Percentiles rank a stretch among this genome's conserved stretches.
Evolutionary conservation across 345 rosid genomes (phyloP).

Genomic region (Gossypium longicalyx): DNA sequence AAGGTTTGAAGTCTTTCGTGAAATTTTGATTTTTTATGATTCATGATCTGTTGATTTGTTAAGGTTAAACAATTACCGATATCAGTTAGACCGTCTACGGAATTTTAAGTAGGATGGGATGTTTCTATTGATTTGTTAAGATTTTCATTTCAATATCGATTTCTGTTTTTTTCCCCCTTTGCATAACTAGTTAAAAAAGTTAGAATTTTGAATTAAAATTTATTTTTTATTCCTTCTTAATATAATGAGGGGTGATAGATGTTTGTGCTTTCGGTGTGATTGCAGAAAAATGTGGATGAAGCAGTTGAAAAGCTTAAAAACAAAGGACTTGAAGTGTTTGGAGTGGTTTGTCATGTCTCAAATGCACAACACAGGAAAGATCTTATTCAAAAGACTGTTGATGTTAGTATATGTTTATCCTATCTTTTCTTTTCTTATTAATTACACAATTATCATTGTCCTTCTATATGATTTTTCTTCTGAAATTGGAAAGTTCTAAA

Average conservation of each 20-base stretch:
- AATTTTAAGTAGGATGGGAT: background rate
- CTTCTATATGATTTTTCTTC: background rate
- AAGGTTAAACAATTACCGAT: background rate
- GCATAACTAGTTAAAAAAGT: background rate
- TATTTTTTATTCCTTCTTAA: background rate
- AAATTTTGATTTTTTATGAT: background rate
- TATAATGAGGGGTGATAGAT: background rate
- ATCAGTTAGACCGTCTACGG: background rate
- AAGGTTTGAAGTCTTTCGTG: background rate
- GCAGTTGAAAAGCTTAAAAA: conserved; percentile 66
- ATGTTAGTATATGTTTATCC: conserved; percentile 32
- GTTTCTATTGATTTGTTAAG: background rate
- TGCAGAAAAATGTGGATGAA: conserved; percentile 76
- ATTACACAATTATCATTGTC: background rate
- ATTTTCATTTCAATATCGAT: background rate
- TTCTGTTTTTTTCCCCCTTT: background rate
- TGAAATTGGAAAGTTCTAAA: background rate
- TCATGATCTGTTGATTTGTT: background rate
- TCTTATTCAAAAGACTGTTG: conserved; percentile 58
- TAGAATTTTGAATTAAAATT: background rate
- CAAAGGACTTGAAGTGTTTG: conserved; percentile 62
- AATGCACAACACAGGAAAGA: conserved; percentile 66
- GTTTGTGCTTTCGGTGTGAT: conserved; percentile 3
- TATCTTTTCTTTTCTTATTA: background rate
- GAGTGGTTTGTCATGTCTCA: conserved; percentile 87